Percentiles rank a stretch among this genome's conserved stretches.
Evolutionary conservation across 2,329 filamentous ascomycete species (phyloP).

Genomic region (Scedosporium apiospermum): DNA sequence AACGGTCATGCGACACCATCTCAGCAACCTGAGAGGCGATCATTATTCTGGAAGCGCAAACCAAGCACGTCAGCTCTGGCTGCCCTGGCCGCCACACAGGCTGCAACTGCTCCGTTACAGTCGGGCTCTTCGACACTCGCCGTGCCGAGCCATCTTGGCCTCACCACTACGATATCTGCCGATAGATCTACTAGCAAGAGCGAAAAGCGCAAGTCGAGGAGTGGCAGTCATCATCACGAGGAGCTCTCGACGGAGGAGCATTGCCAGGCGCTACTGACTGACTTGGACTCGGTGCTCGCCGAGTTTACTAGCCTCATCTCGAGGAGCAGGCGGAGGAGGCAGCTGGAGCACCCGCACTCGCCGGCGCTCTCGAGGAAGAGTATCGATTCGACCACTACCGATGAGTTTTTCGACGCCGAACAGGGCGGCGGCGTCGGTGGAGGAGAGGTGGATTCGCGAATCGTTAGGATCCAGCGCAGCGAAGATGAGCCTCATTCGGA

Average conservation of each 20-base stretch:
- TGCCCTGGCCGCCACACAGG: constrained; percentile 25
- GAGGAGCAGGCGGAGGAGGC: constrained; percentile 69
- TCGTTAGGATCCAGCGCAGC: constrained; percentile 65
- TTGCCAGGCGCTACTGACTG: constrained; percentile 71
- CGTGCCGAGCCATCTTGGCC: constrained; percentile 30
- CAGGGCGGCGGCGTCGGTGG: constrained; percentile 30
- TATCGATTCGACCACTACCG: constrained; percentile 69
- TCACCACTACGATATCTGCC: constrained; percentile 18
- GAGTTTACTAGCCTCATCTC: constrained; percentile 72
- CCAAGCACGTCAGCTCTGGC: constrained; percentile 42
- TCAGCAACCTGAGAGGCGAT: constrained; percentile 44
- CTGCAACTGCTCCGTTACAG: constrained; percentile 12
- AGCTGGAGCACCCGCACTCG: constrained; percentile 38
- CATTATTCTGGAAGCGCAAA: constrained; percentile 86
- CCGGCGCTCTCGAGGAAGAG: constrained; percentile 44
- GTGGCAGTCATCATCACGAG: constrained; percentile 28
- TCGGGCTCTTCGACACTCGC: constrained; percentile 25
- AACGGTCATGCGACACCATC: constrained; percentile 36
- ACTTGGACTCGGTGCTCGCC: constrained; percentile 72
- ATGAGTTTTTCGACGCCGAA: constrained; percentile 93
- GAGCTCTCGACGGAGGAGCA: constrained; percentile 69
- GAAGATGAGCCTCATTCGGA: constrained; percentile 57
- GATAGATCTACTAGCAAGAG: constrained; percentile 19
- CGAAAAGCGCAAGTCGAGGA: constrained; percentile 26
- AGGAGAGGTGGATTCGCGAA: constrained; percentile 49